Base-by-base conservation (phyloP, 179 eudicot genomes). In the Beta lomatogona region DNA sequence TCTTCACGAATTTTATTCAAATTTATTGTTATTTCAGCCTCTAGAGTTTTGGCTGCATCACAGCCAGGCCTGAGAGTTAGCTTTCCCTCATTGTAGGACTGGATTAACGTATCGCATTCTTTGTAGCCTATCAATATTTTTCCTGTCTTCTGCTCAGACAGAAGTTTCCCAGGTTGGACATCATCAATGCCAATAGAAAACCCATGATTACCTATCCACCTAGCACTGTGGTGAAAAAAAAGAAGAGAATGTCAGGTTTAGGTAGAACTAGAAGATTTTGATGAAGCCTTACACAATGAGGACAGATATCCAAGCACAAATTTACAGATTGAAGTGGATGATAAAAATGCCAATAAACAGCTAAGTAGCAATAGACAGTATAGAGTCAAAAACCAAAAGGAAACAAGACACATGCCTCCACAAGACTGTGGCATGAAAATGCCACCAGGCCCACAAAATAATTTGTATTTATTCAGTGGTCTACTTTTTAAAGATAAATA, bases 141-240 rank as follows among this genome's bases (percentile, higher is more conserved):
- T 16, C 16, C 36, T 2, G 77, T 77, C 83, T 91, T 94, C 73
- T 78, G 84, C 28, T 84, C 79, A 71, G 82, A 88, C 85, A 94
- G 66, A 67, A 46, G 73, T 72, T 81, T 85, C 69, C 97, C 94
- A 15, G 99, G 98, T 79, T 89, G 93, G 82, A 97, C 98, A 86
- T 97, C 99, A 81, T 97, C 96, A 76, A 97, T 97, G 74, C 99
- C 99, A 84, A 97, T 94, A 36, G 99, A 94, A 82, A 97, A 93
- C 60, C 99, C 99, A 85, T 97, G 98, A 88, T 94, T 94, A 54
- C 99, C 99, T 52, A 97, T 96, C 98, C 98, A 97, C 83, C 99
- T 89, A 82, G 99, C 99, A 92, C 99, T 96, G 86, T 5, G 63
- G 59, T 68, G 83, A 82, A 80, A 36, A 73, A 25, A 25, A 72